Evolutionary conservation across 441 rosid genomes (phyloP), one percentile per base, ranked within the genome.

Genomic region (Melastoma candidum): DNA sequence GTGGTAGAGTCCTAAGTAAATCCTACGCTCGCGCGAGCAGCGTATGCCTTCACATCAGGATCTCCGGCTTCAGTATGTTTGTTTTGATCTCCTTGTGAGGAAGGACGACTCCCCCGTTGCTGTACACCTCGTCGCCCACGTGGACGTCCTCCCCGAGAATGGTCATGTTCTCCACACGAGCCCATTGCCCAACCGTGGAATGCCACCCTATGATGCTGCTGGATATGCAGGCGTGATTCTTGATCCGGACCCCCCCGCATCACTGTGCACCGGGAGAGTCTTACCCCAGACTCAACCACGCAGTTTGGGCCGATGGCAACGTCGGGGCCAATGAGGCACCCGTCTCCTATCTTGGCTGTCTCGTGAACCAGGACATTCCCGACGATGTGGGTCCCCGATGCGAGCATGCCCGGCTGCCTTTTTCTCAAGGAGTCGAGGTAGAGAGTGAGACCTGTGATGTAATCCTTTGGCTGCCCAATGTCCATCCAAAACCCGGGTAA

Each of bases 401-500:
- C 77, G 63, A 92, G 45, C 57, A 65, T 83, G 3, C 71, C 53
- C 7, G 95, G 70, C 1, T 84, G 73, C n/a, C 73, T 85, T 80
- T 83, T 85, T 48, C 85, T 66, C 9, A 82, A 64, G 4, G 98
- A 92, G 59, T 92, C 97, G 6, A 92, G 81, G 64, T 92, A 92
- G 60, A 88, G 95, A 61, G 87, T 83, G 52, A 87, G 69, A n/a
- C 97, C 98, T 0, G 87, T 74, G 39, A 92, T 88, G 82, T 92
- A 92, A 58, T 92, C 98, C 62, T 77, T 79, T 13, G 98, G 98
- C 69, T 92, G 97, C 50, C 98, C 98, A 56, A 92, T 82, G 77
- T 88, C 98, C 98, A 92, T 92, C 98, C 98, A 92, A 49, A 92
- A 92, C 22, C 98, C 98, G 0, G 95, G 94, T 26, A 92, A 81